phyloP scores from a whole-genome alignment of 73 alveolate species.

The Stentor roeselii region DNA sequence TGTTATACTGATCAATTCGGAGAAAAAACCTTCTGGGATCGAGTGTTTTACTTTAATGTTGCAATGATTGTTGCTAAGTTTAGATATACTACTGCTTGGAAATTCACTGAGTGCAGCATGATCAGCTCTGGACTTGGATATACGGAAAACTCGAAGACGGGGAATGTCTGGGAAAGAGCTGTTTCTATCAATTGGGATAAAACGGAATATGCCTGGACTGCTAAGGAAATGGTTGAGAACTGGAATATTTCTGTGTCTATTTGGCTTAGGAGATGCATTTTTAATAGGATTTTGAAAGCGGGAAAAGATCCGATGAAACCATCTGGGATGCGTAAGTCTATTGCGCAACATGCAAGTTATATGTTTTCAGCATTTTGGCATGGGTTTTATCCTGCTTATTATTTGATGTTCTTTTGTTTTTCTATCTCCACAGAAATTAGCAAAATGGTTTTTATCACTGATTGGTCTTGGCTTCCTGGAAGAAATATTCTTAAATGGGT shows the following conservation, averaged over 20 bases:
- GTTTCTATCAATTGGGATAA: slow-evolving; percentile 21
- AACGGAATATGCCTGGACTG: slow-evolving; percentile 35
- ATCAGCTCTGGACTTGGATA: slow-evolving; percentile 41
- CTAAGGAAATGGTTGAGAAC: slow-evolving; percentile 57
- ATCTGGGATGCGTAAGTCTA: slow-evolving; percentile 42
- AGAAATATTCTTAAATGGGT: slow-evolving; percentile 1
- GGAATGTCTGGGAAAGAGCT: background rate
- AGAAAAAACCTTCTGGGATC: slow-evolving; percentile 27
- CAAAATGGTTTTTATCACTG: slow-evolving; percentile 25
- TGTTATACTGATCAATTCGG: slow-evolving; percentile 68
- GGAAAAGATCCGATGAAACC: slow-evolving; percentile 37
- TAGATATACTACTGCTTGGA: slow-evolving; percentile 61
- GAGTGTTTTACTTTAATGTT: slow-evolving; percentile 57
- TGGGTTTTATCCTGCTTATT: slow-evolving; percentile 94
- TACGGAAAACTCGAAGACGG: background rate
- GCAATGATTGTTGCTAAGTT: slow-evolving; percentile 52
- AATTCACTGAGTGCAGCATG: slow-evolving; percentile 50
- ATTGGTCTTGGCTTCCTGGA: background rate
- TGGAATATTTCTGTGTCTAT: slow-evolving; percentile 86
- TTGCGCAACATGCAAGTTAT: slow-evolving; percentile 56
- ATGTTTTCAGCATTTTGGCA: slow-evolving; percentile 96
- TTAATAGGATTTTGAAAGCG: slow-evolving; percentile 53
- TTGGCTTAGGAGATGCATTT: slow-evolving; percentile 87
- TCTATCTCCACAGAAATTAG: slow-evolving; percentile 40
- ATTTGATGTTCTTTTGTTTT: slow-evolving; percentile 68